A percentile compares a stretch with the other conserved stretches of the same genome.
These are phyloP conservation scores for Entonaema liquescens DNA, from an alignment of 495 filamentous ascomycete genomes.

Conservation along the genomic window DNA sequence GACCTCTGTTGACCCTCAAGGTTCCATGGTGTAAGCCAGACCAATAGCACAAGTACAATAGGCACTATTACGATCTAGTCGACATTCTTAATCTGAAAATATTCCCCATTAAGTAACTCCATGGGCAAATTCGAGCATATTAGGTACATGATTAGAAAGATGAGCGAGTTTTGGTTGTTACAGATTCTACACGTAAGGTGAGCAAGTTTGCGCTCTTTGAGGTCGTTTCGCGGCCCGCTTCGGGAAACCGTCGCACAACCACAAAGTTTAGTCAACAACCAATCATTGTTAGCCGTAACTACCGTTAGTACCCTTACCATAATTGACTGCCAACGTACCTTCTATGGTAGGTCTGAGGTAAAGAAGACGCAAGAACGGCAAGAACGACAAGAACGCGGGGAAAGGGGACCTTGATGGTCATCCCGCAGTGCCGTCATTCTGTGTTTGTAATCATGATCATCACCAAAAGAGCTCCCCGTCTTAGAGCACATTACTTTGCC, in stretches of 20 bases:
- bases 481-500: constrained; percentile 8
- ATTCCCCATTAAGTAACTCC: not conserved
- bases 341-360: not conserved
- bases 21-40: constrained; percentile 17
- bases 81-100: not conserved
- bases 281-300: not conserved
- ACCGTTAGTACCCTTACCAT: not conserved
- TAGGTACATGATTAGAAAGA: constrained; percentile 3
- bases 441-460: constrained; percentile 18
- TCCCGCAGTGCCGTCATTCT: not conserved
- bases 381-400: constrained; percentile 18
- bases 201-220: constrained; percentile 45
- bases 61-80: not conserved
- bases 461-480: constrained; percentile 12
- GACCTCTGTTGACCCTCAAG: constrained; percentile 23
- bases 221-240: constrained; percentile 38
- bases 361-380: constrained; percentile 15
- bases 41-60: not conserved
- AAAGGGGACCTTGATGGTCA: constrained; percentile 35
- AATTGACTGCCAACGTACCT: not conserved
- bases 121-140: not conserved
- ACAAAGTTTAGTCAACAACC: not conserved
- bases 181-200: constrained; percentile 18
- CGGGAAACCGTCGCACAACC: constrained; percentile 3
- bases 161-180: not conserved